A percentile compares a stretch with the other conserved stretches of the same genome.
Conservation (phyloP, 2,329 filamentous ascomycete genomes). For the Pyrenochaeta sp. region DNA sequence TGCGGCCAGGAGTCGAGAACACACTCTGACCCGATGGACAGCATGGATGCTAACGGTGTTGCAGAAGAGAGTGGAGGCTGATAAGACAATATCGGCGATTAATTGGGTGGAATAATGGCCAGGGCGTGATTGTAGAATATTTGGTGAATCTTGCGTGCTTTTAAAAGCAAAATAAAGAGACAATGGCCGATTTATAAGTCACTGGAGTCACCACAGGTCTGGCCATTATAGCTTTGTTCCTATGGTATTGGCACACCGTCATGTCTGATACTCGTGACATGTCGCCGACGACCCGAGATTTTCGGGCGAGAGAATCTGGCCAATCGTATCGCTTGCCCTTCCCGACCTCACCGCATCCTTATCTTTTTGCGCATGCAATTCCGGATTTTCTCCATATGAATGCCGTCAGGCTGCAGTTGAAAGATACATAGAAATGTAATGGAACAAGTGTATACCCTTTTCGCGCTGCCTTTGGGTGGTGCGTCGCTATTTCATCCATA, state of each 20-base stretch:
- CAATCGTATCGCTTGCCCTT: background rate
- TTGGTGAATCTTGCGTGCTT: background rate
- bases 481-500: too few species aligned
- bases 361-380: background rate
- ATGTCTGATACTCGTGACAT: constrained; percentile 10
- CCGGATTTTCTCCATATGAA: background rate
- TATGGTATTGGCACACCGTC: constrained; percentile 14
- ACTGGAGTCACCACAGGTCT: background rate
- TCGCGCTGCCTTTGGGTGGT: too few species aligned
- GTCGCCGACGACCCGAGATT: constrained; percentile 18
- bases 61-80: background rate
- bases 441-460: too few species aligned
- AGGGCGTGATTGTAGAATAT: background rate
- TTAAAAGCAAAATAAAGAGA: background rate
- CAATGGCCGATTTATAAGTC: constrained; percentile 1
- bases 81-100: background rate
- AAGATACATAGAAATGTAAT: too few species aligned
- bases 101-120: background rate
- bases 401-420: too few species aligned
- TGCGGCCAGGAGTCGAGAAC: constrained; percentile 4
- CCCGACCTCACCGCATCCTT: background rate
- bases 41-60: background rate
- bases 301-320: constrained; percentile 30
- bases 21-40: background rate
- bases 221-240: constrained; percentile 3